Evolutionary conservation across 306 rosid genomes (phyloP).

Genomic region (Prunus padus): DNA sequence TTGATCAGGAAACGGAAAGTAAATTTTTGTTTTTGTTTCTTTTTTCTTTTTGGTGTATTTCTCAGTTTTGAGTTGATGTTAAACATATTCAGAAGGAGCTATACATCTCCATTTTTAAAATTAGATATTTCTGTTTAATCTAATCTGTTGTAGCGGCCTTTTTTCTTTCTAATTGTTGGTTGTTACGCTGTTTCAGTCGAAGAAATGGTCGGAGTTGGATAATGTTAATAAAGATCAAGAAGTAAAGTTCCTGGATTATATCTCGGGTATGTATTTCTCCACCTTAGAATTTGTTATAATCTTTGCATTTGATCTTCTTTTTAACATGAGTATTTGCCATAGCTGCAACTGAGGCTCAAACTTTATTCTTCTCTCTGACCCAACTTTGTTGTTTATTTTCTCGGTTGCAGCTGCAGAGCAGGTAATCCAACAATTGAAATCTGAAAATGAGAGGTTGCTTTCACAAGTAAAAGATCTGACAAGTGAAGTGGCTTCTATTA

Average conservation of each 20-base stretch:
- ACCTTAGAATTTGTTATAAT: too few relatives aligned
- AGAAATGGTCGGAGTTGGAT: conserved; percentile 56
- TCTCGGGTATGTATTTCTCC: conserved; percentile 52
- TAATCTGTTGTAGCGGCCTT: neutral
- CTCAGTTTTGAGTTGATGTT: neutral
- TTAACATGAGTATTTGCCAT: neutral
- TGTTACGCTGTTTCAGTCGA: conserved; percentile 41
- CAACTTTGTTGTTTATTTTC: conserved; percentile 2
- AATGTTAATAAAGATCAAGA: conserved; percentile 63
- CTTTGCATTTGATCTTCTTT: neutral
- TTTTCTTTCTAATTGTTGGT: conserved; percentile 8
- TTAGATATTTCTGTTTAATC: neutral
- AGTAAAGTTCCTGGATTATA: conserved; percentile 53
- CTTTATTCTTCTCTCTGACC: conserved; percentile 10
- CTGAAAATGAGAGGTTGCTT: conserved; percentile 55
- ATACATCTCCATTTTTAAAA: neutral
- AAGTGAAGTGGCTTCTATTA: conserved; percentile 56
- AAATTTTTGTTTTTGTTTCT: neutral
- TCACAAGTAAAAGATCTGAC: conserved; percentile 59
- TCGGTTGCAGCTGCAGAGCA: conserved; percentile 72
- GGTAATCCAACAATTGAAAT: conserved; percentile 59
- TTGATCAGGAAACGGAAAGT: neutral
- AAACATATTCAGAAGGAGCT: neutral
- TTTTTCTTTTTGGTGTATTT: neutral
- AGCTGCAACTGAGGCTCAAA: neutral